A percentile compares a stretch with the other conserved stretches of the same genome.
phyloP scores from a whole-genome alignment of 192 early-diverging fungal genomes.

The Gryganskiella cystojenkinii region DNA sequence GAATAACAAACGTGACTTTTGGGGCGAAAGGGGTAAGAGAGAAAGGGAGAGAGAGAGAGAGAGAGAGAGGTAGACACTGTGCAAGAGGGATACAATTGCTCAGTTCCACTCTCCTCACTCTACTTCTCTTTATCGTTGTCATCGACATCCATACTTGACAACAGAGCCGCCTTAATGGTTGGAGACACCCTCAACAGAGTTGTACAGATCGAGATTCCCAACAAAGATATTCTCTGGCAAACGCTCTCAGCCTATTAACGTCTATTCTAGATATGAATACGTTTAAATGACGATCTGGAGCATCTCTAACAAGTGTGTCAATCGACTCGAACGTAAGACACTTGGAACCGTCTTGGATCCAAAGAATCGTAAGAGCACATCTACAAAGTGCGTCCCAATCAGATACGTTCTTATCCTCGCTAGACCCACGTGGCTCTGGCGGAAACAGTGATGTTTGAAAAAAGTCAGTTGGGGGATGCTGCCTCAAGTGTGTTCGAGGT shows the following conservation, averaged over 20 bases:
- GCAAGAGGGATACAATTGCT: too few relatives aligned
- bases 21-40: too few relatives aligned
- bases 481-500: not conserved
- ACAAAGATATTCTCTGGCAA: conserved; percentile 59
- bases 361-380: conserved; percentile 64
- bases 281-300: conserved; percentile 68
- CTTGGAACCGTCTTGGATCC: conserved; percentile 59
- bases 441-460: conserved; percentile 7
- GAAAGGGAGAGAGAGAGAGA: too few relatives aligned
- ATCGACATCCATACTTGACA: too few relatives aligned
- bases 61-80: too few relatives aligned
- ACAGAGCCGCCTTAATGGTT: conserved; percentile 64
- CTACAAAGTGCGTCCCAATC: conserved; percentile 60
- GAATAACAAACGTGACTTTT: too few relatives aligned
- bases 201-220: conserved; percentile 62
- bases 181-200: conserved; percentile 61
- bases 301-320: conserved; percentile 65
- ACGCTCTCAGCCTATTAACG: not conserved
- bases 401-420: conserved; percentile 25
- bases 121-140: too few relatives aligned
- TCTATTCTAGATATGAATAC: too few relatives aligned
- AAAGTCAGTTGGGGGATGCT: not conserved
- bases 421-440: not conserved
- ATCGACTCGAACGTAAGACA: conserved; percentile 52
- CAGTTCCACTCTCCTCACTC: too few relatives aligned